Evolutionary conservation across 345 rosid species (phyloP).

Genomic region (Eucalyptus pauciflora): DNA sequence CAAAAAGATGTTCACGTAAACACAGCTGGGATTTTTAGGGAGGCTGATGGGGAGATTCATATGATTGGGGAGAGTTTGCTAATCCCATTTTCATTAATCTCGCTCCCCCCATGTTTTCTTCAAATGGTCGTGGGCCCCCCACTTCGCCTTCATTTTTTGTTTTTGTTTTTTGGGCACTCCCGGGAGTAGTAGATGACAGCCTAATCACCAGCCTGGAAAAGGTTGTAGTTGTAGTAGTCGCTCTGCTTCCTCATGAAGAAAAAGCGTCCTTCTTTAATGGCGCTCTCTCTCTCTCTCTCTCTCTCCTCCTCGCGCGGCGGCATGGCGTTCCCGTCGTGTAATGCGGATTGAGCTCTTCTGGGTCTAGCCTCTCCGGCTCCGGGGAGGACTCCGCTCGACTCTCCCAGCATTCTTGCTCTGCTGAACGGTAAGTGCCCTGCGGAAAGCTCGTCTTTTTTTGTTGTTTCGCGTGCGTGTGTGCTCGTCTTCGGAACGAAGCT

Average conservation of each 20-base stretch:
- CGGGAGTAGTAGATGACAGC: slow-evolving; percentile 47
- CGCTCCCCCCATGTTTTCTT: not conserved
- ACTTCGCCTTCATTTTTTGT: not conserved
- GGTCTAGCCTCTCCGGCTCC: not conserved
- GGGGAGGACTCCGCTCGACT: not conserved
- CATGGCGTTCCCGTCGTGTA: not conserved
- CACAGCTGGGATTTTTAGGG: not conserved
- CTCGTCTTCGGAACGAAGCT: not conserved
- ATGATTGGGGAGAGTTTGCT: not conserved
- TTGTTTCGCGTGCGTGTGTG: not conserved
- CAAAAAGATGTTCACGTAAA: not conserved
- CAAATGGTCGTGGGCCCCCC: slow-evolving; percentile 20
- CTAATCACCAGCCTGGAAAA: slow-evolving; percentile 92
- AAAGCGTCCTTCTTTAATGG: slow-evolving; percentile 5
- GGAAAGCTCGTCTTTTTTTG: not conserved
- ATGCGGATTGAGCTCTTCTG: not conserved
- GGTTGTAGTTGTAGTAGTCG: slow-evolving; percentile 12
- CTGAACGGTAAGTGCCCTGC: not conserved
- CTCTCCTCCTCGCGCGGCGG: not conserved
- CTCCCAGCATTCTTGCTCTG: not conserved
- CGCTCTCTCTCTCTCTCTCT: not conserved
- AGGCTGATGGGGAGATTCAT: not conserved
- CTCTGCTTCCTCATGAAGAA: slow-evolving; percentile 8
- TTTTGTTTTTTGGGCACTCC: not conserved
- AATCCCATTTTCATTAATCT: not conserved